phyloP scores from a whole-genome alignment of 2,329 filamentous ascomycete genomes.

The Fusarium sp. region DNA sequence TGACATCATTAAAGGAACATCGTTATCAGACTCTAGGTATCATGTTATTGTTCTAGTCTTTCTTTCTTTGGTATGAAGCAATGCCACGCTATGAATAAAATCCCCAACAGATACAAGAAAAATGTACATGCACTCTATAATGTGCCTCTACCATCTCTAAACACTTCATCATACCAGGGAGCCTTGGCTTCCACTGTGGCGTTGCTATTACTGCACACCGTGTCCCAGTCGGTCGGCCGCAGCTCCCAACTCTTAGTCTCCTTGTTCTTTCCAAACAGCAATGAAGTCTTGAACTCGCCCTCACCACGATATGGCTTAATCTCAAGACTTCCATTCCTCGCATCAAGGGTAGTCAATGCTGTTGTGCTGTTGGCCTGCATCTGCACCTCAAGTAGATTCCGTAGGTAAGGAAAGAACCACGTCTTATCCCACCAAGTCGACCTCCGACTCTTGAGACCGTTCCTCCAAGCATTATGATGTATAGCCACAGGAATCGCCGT shows the following conservation, averaged over 20 bases:
- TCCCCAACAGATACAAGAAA: constrained; percentile 1
- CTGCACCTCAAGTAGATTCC: constrained; percentile 36
- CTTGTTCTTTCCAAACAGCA: constrained; percentile 41
- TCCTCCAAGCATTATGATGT: constrained; percentile 44
- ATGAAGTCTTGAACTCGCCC: constrained; percentile 16
- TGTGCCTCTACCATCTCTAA: constrained; percentile 38
- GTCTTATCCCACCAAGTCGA: constrained; percentile 44
- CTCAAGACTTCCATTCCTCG: constrained; percentile 21
- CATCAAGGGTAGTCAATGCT: constrained; percentile 27
- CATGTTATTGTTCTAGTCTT: constrained; percentile 4
- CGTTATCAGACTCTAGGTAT: not conserved
- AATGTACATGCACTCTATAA: constrained; percentile 15
- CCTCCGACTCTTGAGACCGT: constrained; percentile 41
- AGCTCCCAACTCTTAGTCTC: constrained; percentile 34
- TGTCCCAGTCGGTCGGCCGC: constrained; percentile 35
- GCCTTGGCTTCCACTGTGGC: constrained; percentile 15
- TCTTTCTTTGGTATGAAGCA: constrained; percentile 9
- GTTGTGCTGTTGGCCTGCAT: constrained; percentile 26
- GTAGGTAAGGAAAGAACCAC: constrained; percentile 43
- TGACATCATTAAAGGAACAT: not conserved
- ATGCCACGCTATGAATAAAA: constrained; percentile 36
- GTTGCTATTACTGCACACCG: constrained; percentile 35
- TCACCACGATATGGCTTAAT: constrained; percentile 29
- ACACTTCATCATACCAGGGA: constrained; percentile 41
- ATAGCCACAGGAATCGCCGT: constrained; percentile 39